Percentiles rank a stretch among this genome's conserved stretches.
Conservation (phyloP, 1,284 basidiomycete species). For the Fomitopsis pinicola region DNA sequence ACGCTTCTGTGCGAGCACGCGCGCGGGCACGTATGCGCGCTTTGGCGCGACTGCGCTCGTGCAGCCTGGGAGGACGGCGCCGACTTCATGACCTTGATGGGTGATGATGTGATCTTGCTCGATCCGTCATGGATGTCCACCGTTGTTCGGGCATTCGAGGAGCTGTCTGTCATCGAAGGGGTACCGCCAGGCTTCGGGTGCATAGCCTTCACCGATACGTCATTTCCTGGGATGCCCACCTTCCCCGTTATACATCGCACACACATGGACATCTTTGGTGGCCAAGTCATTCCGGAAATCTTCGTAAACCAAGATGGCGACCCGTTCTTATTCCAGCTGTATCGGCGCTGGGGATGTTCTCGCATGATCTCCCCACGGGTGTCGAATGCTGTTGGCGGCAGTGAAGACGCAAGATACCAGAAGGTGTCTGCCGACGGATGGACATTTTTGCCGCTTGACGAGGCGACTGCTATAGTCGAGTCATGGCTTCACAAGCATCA, state of each 20-base stretch:
- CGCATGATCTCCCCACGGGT: conserved; percentile 40
- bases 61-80: conserved; percentile 44
- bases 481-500: conserved; percentile 31
- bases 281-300: conserved; percentile 43
- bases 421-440: conserved; percentile 42
- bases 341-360: conserved; percentile 51
- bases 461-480: conserved; percentile 34
- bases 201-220: conserved; percentile 50
- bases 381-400: conserved; percentile 44
- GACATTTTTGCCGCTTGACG: conserved; percentile 44
- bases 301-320: conserved; percentile 61
- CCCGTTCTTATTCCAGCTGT: conserved; percentile 55
- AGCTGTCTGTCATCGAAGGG: conserved; percentile 25
- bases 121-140: conserved; percentile 51
- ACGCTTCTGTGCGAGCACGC: conserved; percentile 36
- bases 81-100: conserved; percentile 52
- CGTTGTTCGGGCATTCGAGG: conserved; percentile 34
- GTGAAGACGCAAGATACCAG: conserved; percentile 39
- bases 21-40: conserved; percentile 44
- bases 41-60: conserved; percentile 49
- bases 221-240: conserved; percentile 58
- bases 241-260: conserved; percentile 52
- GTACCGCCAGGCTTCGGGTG: conserved; percentile 49
- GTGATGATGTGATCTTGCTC: conserved; percentile 47
- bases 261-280: conserved; percentile 53